Conservation (phyloP, 225 moss, liverwort and hornwort species). For the Takakia lepidozioides region DNA sequence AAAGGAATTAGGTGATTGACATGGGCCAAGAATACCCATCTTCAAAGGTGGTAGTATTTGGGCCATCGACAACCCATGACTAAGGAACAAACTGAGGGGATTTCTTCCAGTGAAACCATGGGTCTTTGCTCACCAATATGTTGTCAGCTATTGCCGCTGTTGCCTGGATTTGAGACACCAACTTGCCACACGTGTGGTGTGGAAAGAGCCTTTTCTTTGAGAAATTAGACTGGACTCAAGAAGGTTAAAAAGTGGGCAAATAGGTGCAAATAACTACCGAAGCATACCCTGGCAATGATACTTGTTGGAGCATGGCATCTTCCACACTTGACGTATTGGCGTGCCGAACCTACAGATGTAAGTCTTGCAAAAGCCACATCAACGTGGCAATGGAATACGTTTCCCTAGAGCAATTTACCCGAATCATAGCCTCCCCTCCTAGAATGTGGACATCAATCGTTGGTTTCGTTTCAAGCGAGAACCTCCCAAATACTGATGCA, state of each 20-base stretch:
- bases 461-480: conserved; percentile 24
- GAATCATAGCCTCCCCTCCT: conserved; percentile 59
- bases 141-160: too few relatives aligned
- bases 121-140: too few relatives aligned
- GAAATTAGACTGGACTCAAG: too few relatives aligned
- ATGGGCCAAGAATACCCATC: too few relatives aligned
- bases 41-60: too few relatives aligned
- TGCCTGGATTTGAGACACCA: too few relatives aligned
- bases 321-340: conserved; percentile 41
- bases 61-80: too few relatives aligned
- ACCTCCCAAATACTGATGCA: conserved; percentile 18
- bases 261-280: neutral
- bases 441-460: conserved; percentile 45
- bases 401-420: conserved; percentile 47
- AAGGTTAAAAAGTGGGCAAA: too few relatives aligned
- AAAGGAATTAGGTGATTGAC: too few relatives aligned
- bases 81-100: too few relatives aligned
- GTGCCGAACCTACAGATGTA: conserved; percentile 46
- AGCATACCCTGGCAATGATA: conserved; percentile 50
- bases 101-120: too few relatives aligned
- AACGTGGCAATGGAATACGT: conserved; percentile 36
- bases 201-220: neutral
- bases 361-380: conserved; percentile 51
- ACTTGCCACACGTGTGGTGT: too few relatives aligned
- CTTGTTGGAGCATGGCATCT: conserved; percentile 38